Base-by-base conservation (phyloP, 2,329 filamentous ascomycete genomes). In the Corinectria fuckeliana region DNA sequence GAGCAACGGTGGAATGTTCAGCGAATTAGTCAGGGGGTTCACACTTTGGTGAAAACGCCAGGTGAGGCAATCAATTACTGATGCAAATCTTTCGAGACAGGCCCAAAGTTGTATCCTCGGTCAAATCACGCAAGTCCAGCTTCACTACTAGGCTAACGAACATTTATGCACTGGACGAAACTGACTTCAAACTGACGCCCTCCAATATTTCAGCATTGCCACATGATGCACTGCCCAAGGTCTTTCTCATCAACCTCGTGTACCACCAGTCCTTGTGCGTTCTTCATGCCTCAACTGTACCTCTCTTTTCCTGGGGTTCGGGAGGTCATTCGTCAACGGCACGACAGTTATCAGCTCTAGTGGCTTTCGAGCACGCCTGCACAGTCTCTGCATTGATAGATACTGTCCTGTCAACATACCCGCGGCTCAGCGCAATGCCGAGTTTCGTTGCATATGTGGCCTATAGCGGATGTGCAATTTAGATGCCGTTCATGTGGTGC, bases 401-500 rank as follows among this genome's bases (percentile, higher is more conserved):
- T 5, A 20, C 50, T 4, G 18, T 56, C 13, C 20, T 65, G 14
- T 32, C 34, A 26, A 23, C 25, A 2, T 11, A 59, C 7, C 21
- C 42, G 2, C 18, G 30, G 3, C 26, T 48, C 2, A 25, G 30
- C 4, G 54, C 48, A 3, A 62, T 65, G 55, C 58, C 61, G 10
- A 64, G 57, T n/a, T 69, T 64, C 23, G 50, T 69, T 39, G 63
- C 61, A 3, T 68, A 66, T 38, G 60, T 59, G 1, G 65, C 63
- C 2, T 69, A 69, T 30, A 66, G 63, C 16, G 58, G 63, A 2
- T 65, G 63, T 16, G 67, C 67, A 1, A 62, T 69, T 11, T 60
- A 66, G 28, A 69, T 66, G 1, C 67, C 67, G 3, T 69, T 69
- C 38, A 51, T 69, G 36, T 65, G 67, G 65, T 68, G 58, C n/a